Evolutionary conservation across 352 stramenopile genomes (phyloP).

Genomic region (Phytophthora pisi): DNA sequence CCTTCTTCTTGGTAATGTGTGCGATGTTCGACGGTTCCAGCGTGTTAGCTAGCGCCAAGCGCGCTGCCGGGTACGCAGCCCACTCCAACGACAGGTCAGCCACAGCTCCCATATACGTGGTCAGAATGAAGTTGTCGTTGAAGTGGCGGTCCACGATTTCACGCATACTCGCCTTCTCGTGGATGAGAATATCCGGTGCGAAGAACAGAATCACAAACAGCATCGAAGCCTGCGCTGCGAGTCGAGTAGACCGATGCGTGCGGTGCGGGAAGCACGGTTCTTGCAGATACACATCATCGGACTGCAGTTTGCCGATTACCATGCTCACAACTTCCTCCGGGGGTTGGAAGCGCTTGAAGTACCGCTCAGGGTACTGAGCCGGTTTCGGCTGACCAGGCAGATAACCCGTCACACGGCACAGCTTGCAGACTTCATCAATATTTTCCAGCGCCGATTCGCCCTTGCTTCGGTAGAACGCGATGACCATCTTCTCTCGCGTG

Average conservation of each 20-base stretch:
- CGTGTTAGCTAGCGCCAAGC: constrained; percentile 90
- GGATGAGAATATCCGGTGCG: constrained; percentile 90
- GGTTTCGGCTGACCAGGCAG: constrained; percentile 85
- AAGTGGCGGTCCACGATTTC: constrained; percentile 97
- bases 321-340: constrained; percentile 91
- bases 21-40: constrained; percentile 88
- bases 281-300: constrained; percentile 95
- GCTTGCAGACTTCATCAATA: constrained; percentile 92
- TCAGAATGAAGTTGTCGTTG: constrained; percentile 96
- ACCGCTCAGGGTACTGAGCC: constrained; percentile 87
- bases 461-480: constrained; percentile 88
- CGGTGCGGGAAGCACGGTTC: constrained; percentile 92
- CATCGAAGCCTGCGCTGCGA: constrained; percentile 93
- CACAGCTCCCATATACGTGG: constrained; percentile 95
- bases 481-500: constrained; percentile 93
- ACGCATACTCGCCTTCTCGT: constrained; percentile 92
- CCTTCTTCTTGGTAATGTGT: constrained; percentile 90
- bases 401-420: constrained; percentile 91
- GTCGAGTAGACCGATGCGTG: constrained; percentile 91
- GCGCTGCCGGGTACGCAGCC: constrained; percentile 89
- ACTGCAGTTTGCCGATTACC: constrained; percentile 94
- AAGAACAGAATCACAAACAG: constrained; percentile 97
- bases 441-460: constrained; percentile 90
- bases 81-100: constrained; percentile 94
- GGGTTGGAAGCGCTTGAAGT: constrained; percentile 88